Evolutionary conservation across 192 early-diverging fungal species (phyloP).

Genomic region (Helicostylum pulchrum): DNA sequence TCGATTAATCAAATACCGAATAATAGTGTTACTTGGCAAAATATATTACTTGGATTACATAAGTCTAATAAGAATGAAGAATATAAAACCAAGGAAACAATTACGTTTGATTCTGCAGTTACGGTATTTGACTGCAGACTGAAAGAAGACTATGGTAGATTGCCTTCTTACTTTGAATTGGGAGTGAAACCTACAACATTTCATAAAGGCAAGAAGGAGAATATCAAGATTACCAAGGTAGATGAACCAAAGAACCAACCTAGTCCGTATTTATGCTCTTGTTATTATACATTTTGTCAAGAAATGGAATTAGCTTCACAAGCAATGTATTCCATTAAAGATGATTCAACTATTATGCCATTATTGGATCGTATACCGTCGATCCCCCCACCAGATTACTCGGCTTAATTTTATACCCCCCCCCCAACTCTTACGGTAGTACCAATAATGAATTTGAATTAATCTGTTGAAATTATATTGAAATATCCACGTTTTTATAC

Average conservation of each 20-base stretch:
- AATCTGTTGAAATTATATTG: neutral
- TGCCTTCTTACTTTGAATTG: constrained; percentile 31
- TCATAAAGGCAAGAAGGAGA: neutral
- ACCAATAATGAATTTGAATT: neutral
- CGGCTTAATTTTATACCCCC: neutral
- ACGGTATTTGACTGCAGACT: constrained; percentile 31
- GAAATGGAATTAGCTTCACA: constrained; percentile 16
- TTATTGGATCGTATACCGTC: constrained; percentile 21
- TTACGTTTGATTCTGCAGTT: constrained; percentile 19
- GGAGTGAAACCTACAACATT: neutral
- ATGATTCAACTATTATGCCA: neutral
- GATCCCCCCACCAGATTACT: constrained; percentile 25
- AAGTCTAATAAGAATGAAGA: constrained; percentile 14
- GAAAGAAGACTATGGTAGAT: constrained; percentile 32
- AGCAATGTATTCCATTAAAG: neutral
- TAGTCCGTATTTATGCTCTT: constrained; percentile 7
- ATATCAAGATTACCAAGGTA: neutral
- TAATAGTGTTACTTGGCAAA: constrained; percentile 6
- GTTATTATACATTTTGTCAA: constrained; percentile 12
- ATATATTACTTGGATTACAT: constrained; percentile 13
- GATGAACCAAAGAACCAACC: neutral
- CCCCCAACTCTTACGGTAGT: neutral
- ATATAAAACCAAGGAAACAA: constrained; percentile 7
- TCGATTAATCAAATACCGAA: neutral
- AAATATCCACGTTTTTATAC: neutral